Evolutionary conservation across 352 stramenopile genomes (phyloP), one percentile per base, ranked within the genome.

Genomic region (Phytophthora cryptogea): DNA sequence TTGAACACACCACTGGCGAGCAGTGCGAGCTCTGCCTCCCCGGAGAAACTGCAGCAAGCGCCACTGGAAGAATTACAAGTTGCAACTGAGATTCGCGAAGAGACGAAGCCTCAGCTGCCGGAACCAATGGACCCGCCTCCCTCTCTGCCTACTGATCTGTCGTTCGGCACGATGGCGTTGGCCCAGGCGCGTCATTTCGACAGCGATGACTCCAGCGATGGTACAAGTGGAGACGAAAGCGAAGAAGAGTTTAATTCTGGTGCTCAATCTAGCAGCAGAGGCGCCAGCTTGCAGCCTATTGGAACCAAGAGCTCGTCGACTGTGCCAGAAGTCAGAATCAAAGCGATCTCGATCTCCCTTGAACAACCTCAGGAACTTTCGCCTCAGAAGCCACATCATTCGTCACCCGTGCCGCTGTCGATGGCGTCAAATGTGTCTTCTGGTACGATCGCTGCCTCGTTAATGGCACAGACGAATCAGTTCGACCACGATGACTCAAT

Each of bases 181-280:
- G 63, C 63, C 14, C 50, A 71, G 37, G 58, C 57, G 28, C 57
- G 57, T 16, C 63, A 71, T 42, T 71, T 71, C 35, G 63, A 71
- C 48, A 71, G 63, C 27, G 63, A 71, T 28, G 63, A 71, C 23
- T 70, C 56, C 14, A 67, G 63, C 41, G 63, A 69, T 44, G 43
- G 63, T 44, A 54, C 56, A 23, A 49, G 36, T 32, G 63, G 63
- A 41, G 41, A 45, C 17, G 55, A 53, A 9, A 57, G 17, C 13
- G 48, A 61, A 37, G 44, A 56, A 27, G 40, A 55, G 5, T 16
- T 48, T 36, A n/a, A 41, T 56, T 10, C 35, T 23, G 32, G 20
- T 20, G 37, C 1, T 27, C 42, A 35, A 61, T 10, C 2, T 4
- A 56, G 44, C 51, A 57, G 23, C 23, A 42, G 41, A 36, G 17